Conservation (phyloP, 2,329 filamentous ascomycete genomes). For the Colletotrichum plurivorum region DNA sequence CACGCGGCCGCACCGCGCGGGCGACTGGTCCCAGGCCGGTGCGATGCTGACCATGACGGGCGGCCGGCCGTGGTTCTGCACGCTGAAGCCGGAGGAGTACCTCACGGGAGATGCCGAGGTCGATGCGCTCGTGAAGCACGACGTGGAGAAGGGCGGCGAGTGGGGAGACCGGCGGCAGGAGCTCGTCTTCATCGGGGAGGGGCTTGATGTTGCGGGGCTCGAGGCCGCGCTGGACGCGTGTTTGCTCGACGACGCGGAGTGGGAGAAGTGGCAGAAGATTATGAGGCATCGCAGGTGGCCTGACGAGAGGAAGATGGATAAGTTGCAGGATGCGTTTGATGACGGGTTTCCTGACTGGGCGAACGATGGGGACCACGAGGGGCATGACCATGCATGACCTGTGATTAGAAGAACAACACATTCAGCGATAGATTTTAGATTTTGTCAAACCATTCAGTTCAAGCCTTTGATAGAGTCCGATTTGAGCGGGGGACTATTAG, state of each 20-base stretch:
- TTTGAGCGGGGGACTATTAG: no score
- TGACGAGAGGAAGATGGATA: constrained; percentile 59
- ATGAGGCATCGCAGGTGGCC: constrained; percentile 59
- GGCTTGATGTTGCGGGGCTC: constrained; percentile 67
- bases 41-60: constrained; percentile 74
- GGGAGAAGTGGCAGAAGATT: constrained; percentile 64
- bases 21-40: constrained; percentile 75
- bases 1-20: constrained; percentile 67
- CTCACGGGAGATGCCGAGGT: constrained; percentile 62
- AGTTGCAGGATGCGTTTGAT: constrained; percentile 66
- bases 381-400: constrained; percentile 44
- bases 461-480: no score
- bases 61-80: constrained; percentile 72
- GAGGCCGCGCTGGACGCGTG: constrained; percentile 70
- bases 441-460: no score
- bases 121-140: constrained; percentile 63
- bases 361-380: constrained; percentile 52
- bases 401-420: not conserved
- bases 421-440: no score
- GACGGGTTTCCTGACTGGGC: constrained; percentile 73
- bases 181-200: constrained; percentile 80
- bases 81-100: constrained; percentile 66
- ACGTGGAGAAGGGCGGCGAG: constrained; percentile 67
- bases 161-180: constrained; percentile 82
- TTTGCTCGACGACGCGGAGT: constrained; percentile 73